Base-by-base conservation (phyloP, 805 yeast genomes). In the Lipomyces starkeyi region DNA sequence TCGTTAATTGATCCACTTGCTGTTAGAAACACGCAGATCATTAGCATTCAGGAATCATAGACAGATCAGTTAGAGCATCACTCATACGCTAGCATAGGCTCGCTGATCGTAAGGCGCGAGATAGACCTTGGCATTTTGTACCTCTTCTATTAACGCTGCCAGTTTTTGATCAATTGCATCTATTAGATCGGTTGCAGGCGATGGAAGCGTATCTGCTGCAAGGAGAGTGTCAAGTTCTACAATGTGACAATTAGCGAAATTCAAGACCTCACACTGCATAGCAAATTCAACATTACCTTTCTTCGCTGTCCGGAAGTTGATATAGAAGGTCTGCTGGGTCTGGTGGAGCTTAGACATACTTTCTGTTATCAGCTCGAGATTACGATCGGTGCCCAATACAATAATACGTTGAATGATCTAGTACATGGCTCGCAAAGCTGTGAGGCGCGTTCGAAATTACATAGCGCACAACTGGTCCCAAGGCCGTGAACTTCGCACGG, bases 81-180 rank as follows among this genome's bases (percentile, higher is more conserved):
- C 55, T 32, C 66, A 32, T 57, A 67, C 71, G 13, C 57, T 49
- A 4, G 71, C 61, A 40, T 69, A 69, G 22, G 43, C n/a, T 11
- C 71, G 62, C 61, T 69, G 72, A 54, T 69, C 72, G 55, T 69
- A 69, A 4, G 67, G 64, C 13, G 68, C 60, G 27, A 69, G 64
- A n/a, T 61, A 67, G 4, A 59, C 64, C 6, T 37, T 32, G 11
- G 72, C 68, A 22, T 58, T 54, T 1, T 43, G 17, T n/a, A 64
- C 71, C 14, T 64, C 69, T 6, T 43, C 35, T 9, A 13, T 27
- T 20, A 69, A 49, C 2, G 54, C 6, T 9, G 52, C 59, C 11
- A 69, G 59, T 25, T 25, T 20, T 8, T 43, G 13, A 17, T 64
- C 64, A n/a, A 63, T 58, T 14, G 27, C 17, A 4, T 29, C 52